Evolutionary conservation across 441 rosid genomes (phyloP).

Genomic region (Pelargonium citronellum): DNA sequence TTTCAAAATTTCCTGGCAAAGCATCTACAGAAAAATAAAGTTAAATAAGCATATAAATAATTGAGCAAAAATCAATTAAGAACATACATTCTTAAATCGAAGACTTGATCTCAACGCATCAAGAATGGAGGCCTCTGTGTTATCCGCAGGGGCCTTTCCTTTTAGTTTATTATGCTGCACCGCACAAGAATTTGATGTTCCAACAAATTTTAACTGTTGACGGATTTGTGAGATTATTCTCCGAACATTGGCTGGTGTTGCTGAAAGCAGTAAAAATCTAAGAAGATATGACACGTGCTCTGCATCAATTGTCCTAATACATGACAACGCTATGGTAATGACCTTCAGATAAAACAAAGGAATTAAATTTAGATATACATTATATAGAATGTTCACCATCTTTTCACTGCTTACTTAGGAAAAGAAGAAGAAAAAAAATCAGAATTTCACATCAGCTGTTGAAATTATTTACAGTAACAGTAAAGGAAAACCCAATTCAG

Average conservation of each 20-base stretch:
- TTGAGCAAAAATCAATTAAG: slow-evolving; percentile 13
- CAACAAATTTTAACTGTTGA: slow-evolving; percentile 58
- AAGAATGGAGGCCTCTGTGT: slow-evolving; percentile 60
- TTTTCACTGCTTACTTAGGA: not conserved
- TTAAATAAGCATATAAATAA: slow-evolving; percentile 14
- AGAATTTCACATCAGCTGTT: slow-evolving; percentile 1
- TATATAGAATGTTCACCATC: not conserved
- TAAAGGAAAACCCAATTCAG: not conserved
- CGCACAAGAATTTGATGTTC: slow-evolving; percentile 38
- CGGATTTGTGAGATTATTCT: slow-evolving; percentile 69
- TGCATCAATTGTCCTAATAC: slow-evolving; percentile 63
- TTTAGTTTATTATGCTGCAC: slow-evolving; percentile 47
- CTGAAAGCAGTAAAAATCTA: slow-evolving; percentile 71
- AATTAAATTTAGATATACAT: slow-evolving; percentile 8
- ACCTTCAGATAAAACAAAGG: slow-evolving; percentile 38
- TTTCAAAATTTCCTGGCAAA: slow-evolving; percentile 74
- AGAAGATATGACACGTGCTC: slow-evolving; percentile 72
- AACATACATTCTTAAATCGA: slow-evolving; percentile 67
- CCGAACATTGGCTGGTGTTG: slow-evolving; percentile 55
- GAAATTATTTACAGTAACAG: not conserved
- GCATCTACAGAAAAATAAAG: slow-evolving; percentile 37
- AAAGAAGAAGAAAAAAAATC: not conserved
- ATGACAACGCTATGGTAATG: slow-evolving; percentile 58
- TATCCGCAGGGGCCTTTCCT: slow-evolving; percentile 48
- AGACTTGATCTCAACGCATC: slow-evolving; percentile 75